Evolutionary conservation across 2,329 filamentous ascomycete genomes (phyloP).

Genomic region (Ophiocordyceps polyrhachis-furcata): DNA sequence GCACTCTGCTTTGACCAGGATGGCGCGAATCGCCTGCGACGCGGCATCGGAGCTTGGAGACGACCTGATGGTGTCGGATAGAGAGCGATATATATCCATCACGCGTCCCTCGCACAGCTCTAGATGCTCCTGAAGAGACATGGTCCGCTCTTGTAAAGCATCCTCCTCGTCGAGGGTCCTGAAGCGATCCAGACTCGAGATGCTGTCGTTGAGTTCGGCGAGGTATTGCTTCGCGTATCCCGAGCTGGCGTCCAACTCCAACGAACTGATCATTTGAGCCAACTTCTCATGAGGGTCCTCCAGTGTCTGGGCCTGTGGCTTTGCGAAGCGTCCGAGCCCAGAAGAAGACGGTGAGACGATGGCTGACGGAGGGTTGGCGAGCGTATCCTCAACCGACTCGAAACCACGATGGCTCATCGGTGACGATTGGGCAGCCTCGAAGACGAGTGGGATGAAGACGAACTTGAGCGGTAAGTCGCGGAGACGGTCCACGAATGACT

Average conservation of each 20-base stretch:
- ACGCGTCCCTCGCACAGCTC: neutral
- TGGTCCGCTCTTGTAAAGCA: too few relatives aligned
- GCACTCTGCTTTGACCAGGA: neutral
- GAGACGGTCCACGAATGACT: neutral
- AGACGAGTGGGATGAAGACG: neutral
- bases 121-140: neutral
- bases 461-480: neutral
- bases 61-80: neutral
- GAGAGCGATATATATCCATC: neutral
- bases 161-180: neutral
- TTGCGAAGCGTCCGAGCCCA: neutral
- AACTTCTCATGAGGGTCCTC: neutral
- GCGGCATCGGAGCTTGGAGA: neutral
- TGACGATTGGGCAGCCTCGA: too few relatives aligned
- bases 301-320: neutral
- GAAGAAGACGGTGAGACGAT: neutral
- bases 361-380: neutral
- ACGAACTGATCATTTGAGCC: neutral
- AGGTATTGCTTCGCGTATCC: neutral
- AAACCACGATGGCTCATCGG: neutral
- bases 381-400: neutral
- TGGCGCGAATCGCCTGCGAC: neutral
- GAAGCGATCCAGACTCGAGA: neutral
- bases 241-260: neutral
- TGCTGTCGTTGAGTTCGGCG: neutral